Evolutionary conservation across 1,284 basidiomycete genomes (phyloP).

Genomic region (Fereydounia khargensis): DNA sequence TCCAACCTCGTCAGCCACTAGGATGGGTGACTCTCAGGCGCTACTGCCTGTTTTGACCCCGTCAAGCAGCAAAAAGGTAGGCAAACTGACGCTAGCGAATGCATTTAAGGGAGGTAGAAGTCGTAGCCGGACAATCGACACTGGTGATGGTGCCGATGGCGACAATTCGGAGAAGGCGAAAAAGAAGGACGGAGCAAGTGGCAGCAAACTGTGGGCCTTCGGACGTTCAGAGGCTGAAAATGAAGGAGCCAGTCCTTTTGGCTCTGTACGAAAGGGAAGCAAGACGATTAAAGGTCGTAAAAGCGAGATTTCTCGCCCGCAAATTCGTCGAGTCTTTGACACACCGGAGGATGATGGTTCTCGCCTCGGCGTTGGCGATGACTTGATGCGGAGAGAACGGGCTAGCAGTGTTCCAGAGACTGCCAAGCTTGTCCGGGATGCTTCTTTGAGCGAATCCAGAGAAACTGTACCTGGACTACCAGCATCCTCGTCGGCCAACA

Average conservation of each 20-base stretch:
- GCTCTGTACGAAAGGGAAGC: constrained; percentile 3
- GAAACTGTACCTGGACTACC: too few relatives aligned
- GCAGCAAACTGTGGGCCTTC: constrained; percentile 27
- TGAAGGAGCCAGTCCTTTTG: constrained; percentile 8
- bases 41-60: constrained; percentile 3
- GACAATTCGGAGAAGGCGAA: constrained; percentile 15
- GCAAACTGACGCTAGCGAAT: too few relatives aligned
- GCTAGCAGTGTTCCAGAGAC: too few relatives aligned
- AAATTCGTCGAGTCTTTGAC: constrained; percentile 28
- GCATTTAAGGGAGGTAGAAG: too few relatives aligned
- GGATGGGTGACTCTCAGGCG: constrained; percentile 1
- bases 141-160: constrained; percentile 16
- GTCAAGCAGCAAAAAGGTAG: constrained; percentile 7
- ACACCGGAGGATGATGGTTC: constrained; percentile 13
- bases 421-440: too few relatives aligned
- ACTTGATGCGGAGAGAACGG: too few relatives aligned
- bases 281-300: constrained; percentile 12
- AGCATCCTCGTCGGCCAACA: too few relatives aligned
- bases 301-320: constrained; percentile 8
- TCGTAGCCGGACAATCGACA: too few relatives aligned
- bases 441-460: too few relatives aligned
- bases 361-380: too few relatives aligned
- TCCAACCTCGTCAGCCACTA: too few relatives aligned
- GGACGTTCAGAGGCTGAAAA: too few relatives aligned
- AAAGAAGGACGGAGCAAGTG: constrained; percentile 17